Conservation (phyloP, 345 rosid genomes). For the Adansonia digitata region DNA sequence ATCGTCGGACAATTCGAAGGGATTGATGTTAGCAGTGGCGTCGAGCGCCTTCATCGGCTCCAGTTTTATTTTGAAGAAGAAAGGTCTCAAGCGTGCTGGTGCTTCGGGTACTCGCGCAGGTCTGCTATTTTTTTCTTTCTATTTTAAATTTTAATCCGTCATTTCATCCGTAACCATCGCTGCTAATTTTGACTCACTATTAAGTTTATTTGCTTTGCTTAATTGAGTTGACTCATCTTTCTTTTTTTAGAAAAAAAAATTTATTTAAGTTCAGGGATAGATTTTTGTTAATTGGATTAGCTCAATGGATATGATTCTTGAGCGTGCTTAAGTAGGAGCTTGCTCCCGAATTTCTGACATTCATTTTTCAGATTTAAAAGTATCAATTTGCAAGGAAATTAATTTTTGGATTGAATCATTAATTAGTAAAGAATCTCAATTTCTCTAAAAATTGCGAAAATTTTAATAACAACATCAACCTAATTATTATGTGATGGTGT, state of each 20-base stretch:
- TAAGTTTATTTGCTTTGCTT: neutral
- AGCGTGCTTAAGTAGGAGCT: neutral
- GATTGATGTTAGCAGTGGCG: constrained; percentile 63
- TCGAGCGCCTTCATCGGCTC: constrained; percentile 79
- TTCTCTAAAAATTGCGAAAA: neutral
- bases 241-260: too few species aligned
- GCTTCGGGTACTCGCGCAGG: constrained; percentile 80
- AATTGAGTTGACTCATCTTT: neutral
- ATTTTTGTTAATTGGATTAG: neutral
- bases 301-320: neutral
- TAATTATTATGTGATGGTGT: neutral
- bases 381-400: neutral
- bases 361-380: neutral
- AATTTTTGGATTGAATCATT: neutral
- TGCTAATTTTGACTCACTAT: neutral
- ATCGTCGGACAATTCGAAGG: constrained; percentile 66
- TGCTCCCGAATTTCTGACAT: neutral
- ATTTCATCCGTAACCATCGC: neutral
- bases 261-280: neutral
- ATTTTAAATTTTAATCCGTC: neutral
- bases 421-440: neutral
- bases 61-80: constrained; percentile 95
- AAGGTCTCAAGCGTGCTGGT: constrained; percentile 90
- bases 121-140: neutral
- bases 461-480: too few species aligned